phyloP scores from a whole-genome alignment of 192 early-diverging fungal genomes.

The Rhizophagus prolifer region DNA sequence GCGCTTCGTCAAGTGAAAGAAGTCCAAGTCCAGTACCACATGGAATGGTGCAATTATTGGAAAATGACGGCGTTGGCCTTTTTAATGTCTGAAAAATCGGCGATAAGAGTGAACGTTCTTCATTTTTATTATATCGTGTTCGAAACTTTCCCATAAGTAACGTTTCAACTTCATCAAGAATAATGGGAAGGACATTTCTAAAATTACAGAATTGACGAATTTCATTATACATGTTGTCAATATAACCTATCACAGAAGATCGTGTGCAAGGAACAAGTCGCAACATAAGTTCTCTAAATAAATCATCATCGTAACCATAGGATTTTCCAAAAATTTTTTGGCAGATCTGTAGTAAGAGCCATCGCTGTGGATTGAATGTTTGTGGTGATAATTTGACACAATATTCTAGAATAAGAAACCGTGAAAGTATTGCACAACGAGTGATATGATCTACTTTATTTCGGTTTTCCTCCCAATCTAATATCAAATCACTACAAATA shows the following conservation, averaged over 20 bases:
- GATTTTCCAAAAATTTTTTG: not conserved
- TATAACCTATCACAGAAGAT: not conserved
- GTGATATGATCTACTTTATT: not conserved
- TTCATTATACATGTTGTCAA: not conserved
- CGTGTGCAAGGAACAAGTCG: not conserved
- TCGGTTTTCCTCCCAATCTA: not conserved
- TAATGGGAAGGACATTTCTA: too few species aligned
- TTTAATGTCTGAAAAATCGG: conserved; percentile 1
- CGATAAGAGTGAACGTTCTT: not conserved
- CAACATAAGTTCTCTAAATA: not conserved
- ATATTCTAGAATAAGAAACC: not conserved
- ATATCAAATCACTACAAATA: not conserved
- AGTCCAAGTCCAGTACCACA: not conserved
- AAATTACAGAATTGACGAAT: not conserved
- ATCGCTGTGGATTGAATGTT: not conserved
- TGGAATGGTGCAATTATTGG: not conserved
- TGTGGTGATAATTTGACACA: not conserved
- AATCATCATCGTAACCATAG: conserved; percentile 1
- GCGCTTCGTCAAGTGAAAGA: too few species aligned
- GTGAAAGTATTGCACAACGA: not conserved
- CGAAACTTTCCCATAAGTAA: too few species aligned
- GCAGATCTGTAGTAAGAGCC: not conserved
- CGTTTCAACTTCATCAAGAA: too few species aligned
- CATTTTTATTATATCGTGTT: too few species aligned
- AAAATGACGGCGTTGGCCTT: not conserved